Evolutionary conservation across 2,329 filamentous ascomycete species (phyloP), one percentile per base, ranked within the genome.

Genomic region (Ramichloridium luteum): DNA sequence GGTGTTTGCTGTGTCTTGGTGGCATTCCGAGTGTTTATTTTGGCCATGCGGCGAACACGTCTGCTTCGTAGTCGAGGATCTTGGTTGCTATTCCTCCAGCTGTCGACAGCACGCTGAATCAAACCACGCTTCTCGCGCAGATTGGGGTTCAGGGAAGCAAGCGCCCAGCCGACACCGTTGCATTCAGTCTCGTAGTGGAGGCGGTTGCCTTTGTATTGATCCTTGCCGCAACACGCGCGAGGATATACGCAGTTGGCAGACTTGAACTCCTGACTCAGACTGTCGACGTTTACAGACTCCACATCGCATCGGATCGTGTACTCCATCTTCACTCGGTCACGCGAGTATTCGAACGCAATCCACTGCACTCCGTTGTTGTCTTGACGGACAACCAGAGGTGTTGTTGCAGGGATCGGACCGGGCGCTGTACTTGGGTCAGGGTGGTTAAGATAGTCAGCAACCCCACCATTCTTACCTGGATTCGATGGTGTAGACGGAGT

Each of bases 121-220:
- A 98, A 68, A 5, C 90, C 90, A 47, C 90, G 74, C 68, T 96
- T 96, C 46, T 88, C 88, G 41, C 88, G 76, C 37, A 96, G 69
- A 36, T 82, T 80, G 5, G 85, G 78, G 57, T 98, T 98, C 32
- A 98, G 64, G 53, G 96, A 80, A 2, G 90, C 90, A 45, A 98
- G 62, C 9, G 88, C 88, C 90, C 90, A 98, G n/a, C 90, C 90
- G n/a, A 98, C 90, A 1, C 85, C 84, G 61, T 98, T 98, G 69
- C 90, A 98, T 62, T 98, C 90, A 11, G 84, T 94, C 65, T 98
- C 90, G 58, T 98, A 98, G 46, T 90, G 81, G 45, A 94, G 64
- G 11, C 90, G 79, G 57, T 98, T 98, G 39, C 90, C 90, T 38
- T 86, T 80, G 65, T 98, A 98, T 55, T 93, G 80, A 37, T 96